A percentile compares a stretch with the other conserved stretches of the same genome.
These are phyloP conservation scores for Ophiocordyceps camponoti-leonardi DNA, from an alignment of 2,329 filamentous ascomycete genomes.

Conservation along the genomic window DNA sequence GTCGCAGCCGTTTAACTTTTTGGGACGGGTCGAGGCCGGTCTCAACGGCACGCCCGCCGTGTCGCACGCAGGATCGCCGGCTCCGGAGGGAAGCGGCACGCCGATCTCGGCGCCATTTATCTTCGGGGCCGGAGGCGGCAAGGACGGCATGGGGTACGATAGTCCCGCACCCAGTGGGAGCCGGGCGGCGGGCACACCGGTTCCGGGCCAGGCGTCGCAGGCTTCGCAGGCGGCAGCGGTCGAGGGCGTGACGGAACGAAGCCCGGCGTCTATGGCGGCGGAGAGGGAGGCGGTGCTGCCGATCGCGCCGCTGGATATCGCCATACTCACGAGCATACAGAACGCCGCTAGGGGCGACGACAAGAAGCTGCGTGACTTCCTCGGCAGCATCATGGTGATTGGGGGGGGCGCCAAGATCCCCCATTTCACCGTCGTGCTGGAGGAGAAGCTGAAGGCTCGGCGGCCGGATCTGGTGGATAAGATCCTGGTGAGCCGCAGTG, in stretches of 20 bases:
- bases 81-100: slow-evolving; percentile 58
- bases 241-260: slow-evolving; percentile 33
- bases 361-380: slow-evolving; percentile 79
- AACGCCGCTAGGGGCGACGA: slow-evolving; percentile 81
- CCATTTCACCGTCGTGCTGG: slow-evolving; percentile 65
- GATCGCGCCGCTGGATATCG: slow-evolving; percentile 67
- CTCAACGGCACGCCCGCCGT: slow-evolving; percentile 62
- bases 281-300: slow-evolving; percentile 71
- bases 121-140: slow-evolving; percentile 30
- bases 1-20: slow-evolving; percentile 49
- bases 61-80: slow-evolving; percentile 76
- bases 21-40: slow-evolving; percentile 45
- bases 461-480: slow-evolving; percentile 42
- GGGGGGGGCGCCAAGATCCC: slow-evolving; percentile 71
- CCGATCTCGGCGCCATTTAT: slow-evolving; percentile 40
- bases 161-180: slow-evolving; percentile 36
- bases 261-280: slow-evolving; percentile 35
- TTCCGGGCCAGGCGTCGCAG: slow-evolving; percentile 14
- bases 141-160: slow-evolving; percentile 25
- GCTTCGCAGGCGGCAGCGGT: slow-evolving; percentile 22
- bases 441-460: slow-evolving; percentile 59
- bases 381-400: slow-evolving; percentile 79
- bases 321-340: slow-evolving; percentile 76
- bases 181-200: slow-evolving; percentile 30
- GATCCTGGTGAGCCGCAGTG: slow-evolving; percentile 51